Percentiles rank a stretch among this genome's conserved stretches.
Evolutionary conservation across 805 yeast species (phyloP).

Genomic region (Kodamaea fukazawae): DNA sequence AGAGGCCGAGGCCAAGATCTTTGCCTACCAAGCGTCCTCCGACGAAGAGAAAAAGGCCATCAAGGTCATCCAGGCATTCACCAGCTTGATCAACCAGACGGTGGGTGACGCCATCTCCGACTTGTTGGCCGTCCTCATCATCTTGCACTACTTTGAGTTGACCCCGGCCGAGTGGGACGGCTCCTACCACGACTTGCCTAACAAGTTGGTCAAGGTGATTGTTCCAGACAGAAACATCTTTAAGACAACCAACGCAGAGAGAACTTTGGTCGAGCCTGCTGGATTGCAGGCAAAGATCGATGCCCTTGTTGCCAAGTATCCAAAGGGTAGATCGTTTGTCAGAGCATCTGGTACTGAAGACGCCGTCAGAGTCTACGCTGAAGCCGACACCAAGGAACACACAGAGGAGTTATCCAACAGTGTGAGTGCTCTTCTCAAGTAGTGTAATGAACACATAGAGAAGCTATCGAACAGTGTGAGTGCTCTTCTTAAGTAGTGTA

Average conservation of each 20-base stretch:
- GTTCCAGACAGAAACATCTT: slow-evolving; percentile 80
- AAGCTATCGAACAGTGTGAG: no score
- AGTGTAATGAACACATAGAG: no score
- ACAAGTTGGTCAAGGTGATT: slow-evolving; percentile 72
- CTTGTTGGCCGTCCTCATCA: slow-evolving; percentile 69
- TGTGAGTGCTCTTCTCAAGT: slow-evolving; percentile 28
- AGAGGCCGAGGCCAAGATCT: slow-evolving; percentile 37
- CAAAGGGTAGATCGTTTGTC: slow-evolving; percentile 80
- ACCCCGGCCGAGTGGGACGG: slow-evolving; percentile 71
- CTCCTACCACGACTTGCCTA: slow-evolving; percentile 83
- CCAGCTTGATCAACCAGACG: slow-evolving; percentile 84
- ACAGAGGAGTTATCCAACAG: slow-evolving; percentile 27
- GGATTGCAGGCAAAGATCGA: slow-evolving; percentile 80
- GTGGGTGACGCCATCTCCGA: slow-evolving; percentile 99
- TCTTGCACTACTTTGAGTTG: slow-evolving; percentile 54
- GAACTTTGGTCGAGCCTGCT: slow-evolving; percentile 69
- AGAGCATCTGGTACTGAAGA: slow-evolving; percentile 98
- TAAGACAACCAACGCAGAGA: slow-evolving; percentile 87
- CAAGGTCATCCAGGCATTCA: slow-evolving; percentile 54
- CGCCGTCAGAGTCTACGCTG: slow-evolving; percentile 94
- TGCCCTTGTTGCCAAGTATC: slow-evolving; percentile 50
- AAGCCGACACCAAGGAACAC: slow-evolving; percentile 52
- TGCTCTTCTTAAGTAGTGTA: no score
- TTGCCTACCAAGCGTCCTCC: slow-evolving; percentile 29
- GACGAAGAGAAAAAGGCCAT: slow-evolving; percentile 50